A percentile compares a stretch with the other conserved stretches of the same genome.
Evolutionary conservation across 441 rosid species (phyloP).

Genomic region (Erodium texanum): DNA sequence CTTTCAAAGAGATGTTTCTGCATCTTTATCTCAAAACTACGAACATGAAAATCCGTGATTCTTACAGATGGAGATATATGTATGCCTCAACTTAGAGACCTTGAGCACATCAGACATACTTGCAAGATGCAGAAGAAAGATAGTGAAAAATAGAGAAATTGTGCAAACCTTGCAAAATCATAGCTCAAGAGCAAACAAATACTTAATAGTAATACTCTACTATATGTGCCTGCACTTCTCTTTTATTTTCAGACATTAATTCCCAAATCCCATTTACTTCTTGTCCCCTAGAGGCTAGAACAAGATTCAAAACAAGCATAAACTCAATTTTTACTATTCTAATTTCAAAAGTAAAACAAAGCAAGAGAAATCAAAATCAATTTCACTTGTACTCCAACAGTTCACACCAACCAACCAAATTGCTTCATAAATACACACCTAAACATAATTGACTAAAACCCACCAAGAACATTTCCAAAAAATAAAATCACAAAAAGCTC

Average conservation of each 20-base stretch:
- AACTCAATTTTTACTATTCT: too few species aligned
- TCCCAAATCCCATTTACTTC: not conserved
- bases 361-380: not conserved
- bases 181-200: not conserved
- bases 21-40: not conserved
- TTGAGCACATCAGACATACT: not conserved
- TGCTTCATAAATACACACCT: not conserved
- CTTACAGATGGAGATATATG: not conserved
- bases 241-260: not conserved
- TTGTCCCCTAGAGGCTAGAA: not conserved
- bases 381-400: not conserved
- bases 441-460: too few species aligned
- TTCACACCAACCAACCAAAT: not conserved
- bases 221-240: not conserved
- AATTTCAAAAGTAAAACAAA: not conserved
- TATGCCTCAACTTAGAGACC: not conserved
- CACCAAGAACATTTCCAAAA: not conserved
- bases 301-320: not conserved
- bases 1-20: not conserved
- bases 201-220: too few species aligned
- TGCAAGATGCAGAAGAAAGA: not conserved
- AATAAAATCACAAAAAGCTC: not conserved
- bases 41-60: not conserved
- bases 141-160: too few species aligned
- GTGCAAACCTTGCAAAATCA: not conserved